Evolutionary conservation across 2,329 filamentous ascomycete species (phyloP).

Genomic region (Alternaria infectoria): DNA sequence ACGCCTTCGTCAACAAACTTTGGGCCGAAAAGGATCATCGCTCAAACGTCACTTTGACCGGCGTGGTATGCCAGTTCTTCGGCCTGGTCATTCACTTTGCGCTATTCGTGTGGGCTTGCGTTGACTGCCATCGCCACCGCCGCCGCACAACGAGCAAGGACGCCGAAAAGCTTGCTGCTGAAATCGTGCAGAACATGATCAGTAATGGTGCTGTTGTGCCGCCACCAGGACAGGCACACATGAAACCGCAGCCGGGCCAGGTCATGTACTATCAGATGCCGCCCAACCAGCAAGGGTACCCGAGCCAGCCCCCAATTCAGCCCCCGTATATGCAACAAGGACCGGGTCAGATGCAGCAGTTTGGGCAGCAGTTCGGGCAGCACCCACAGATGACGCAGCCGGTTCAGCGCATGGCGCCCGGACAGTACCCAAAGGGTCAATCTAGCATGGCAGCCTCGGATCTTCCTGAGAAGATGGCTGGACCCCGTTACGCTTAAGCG

Average conservation of each 20-base stretch:
- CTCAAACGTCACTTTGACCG: conserved; percentile 27
- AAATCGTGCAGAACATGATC: conserved; percentile 46
- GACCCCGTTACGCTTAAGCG: conserved; percentile 21
- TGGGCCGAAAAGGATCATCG: conserved; percentile 33
- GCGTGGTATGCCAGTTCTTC: conserved; percentile 40
- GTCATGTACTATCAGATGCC: conserved; percentile 20
- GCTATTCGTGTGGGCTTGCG: conserved; percentile 49
- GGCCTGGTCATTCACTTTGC: conserved; percentile 40
- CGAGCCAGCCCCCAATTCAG: conserved; percentile 14
- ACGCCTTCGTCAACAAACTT: conserved; percentile 39
- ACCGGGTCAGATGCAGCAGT: conserved; percentile 7
- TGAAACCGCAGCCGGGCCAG: conserved; percentile 14
- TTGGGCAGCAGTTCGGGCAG: not conserved
- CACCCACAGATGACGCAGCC: conserved; percentile 5
- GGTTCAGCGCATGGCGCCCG: conserved; percentile 6
- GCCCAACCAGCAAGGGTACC: conserved; percentile 16
- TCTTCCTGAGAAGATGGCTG: conserved; percentile 24
- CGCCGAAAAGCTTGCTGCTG: conserved; percentile 40
- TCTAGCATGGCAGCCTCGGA: not conserved
- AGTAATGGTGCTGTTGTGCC: conserved; percentile 37
- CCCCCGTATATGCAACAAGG: conserved; percentile 15
- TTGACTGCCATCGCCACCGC: conserved; percentile 40
- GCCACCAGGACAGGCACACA: conserved; percentile 24
- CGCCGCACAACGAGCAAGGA: conserved; percentile 33
- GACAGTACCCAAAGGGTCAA: conserved; percentile 2